phyloP scores from a whole-genome alignment of 139 green algal species.

The Chlorella vulgaris region DNA sequence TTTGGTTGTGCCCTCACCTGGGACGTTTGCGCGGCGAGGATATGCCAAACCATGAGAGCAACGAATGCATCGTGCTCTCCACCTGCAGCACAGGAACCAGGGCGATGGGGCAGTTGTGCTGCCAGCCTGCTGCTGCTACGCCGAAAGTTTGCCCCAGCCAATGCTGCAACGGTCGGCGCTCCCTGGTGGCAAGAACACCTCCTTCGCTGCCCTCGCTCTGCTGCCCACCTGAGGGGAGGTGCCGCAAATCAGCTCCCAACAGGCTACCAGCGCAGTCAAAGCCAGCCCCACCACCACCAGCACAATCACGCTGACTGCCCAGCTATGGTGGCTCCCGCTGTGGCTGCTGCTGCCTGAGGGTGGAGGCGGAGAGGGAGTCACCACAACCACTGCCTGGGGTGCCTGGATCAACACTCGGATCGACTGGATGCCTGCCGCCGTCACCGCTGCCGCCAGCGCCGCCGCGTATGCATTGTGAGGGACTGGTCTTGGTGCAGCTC shows the following conservation, averaged over 20 bases:
- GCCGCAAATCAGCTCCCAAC: conserved; percentile 6
- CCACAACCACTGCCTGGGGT: neutral
- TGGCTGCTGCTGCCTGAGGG: neutral
- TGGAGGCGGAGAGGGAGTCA: neutral
- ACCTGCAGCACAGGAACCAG: too few species aligned
- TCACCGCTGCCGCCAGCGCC: neutral
- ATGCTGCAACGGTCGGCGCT: too few species aligned
- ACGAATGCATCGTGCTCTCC: neutral
- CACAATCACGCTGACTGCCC: neutral
- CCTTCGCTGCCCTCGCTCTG: neutral
- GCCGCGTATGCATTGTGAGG: conserved; percentile 33
- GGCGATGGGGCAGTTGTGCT: too few species aligned
- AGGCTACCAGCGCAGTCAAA: neutral
- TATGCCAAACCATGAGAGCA: neutral
- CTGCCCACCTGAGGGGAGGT: conserved; percentile 13
- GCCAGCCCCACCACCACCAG: neutral
- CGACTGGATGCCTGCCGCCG: neutral
- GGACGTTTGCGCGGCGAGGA: neutral
- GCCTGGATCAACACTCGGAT: neutral
- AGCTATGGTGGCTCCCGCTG: neutral
- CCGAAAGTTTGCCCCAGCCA: too few species aligned
- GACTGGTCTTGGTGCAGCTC: conserved; percentile 44
- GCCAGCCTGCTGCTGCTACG: too few species aligned
- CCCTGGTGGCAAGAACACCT: too few species aligned
- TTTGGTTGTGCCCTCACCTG: too few species aligned